Evolutionary conservation across 129 eudicot genomes (phyloP).

Genomic region (Helianthus tuberosus): DNA sequence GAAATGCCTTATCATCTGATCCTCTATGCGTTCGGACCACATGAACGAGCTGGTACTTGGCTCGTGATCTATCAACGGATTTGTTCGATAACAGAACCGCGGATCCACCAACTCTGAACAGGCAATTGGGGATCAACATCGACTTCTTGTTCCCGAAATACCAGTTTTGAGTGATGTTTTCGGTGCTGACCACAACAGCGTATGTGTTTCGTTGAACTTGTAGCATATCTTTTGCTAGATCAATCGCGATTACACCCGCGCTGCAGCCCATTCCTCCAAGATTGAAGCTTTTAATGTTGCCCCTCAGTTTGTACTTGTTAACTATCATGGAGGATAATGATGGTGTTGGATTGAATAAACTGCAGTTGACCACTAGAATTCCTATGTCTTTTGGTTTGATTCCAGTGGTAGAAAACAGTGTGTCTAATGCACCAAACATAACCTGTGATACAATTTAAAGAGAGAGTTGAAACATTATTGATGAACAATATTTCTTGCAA

Average conservation of each 20-base stretch:
- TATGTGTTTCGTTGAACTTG: neutral
- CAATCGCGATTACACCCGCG: neutral
- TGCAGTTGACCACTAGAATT: conserved; percentile 69
- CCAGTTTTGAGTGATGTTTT: conserved; percentile 5
- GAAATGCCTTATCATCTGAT: conserved; percentile 65
- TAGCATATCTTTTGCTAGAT: neutral
- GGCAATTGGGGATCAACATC: conserved; percentile 17
- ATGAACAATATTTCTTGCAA: no score
- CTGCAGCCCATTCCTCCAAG: neutral
- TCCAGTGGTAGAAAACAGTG: conserved; percentile 37
- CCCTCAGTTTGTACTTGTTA: conserved; percentile 71
- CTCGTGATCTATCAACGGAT: conserved; percentile 47
- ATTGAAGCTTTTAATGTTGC: conserved; percentile 14
- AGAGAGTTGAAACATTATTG: no score
- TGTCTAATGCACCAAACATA: conserved; percentile 69
- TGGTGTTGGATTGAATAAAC: conserved; percentile 75
- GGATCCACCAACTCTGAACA: conserved; percentile 1
- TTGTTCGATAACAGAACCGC: conserved; percentile 59
- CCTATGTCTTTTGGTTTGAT: conserved; percentile 71
- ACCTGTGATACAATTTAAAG: conserved; percentile 28
- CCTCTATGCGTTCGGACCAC: conserved; percentile 74
- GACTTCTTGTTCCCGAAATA: conserved; percentile 1
- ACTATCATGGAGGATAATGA: conserved; percentile 71
- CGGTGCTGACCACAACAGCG: conserved; percentile 1
- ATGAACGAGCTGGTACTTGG: conserved; percentile 68